Percentiles rank a stretch among this genome's conserved stretches.
phyloP scores from a whole-genome alignment of 441 rosid genomes.

The Populus tomentosa region DNA sequence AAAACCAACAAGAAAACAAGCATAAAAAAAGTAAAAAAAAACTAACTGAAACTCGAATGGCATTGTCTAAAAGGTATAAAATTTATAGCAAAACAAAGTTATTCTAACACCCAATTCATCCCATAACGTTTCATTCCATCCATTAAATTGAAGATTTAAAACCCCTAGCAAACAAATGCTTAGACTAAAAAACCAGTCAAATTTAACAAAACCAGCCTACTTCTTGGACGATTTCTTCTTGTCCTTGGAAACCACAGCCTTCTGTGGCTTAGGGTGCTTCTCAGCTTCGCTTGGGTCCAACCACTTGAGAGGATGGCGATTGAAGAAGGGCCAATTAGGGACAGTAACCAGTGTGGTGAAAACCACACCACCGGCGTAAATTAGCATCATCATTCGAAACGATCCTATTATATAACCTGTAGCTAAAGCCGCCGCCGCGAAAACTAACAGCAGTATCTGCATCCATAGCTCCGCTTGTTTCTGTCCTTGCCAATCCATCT shows the following conservation, averaged over 20 bases:
- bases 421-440: conserved; percentile 47
- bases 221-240: conserved; percentile 72
- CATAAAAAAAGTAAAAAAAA: neutral
- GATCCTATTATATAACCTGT: conserved; percentile 54
- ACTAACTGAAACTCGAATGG: neutral
- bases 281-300: conserved; percentile 75
- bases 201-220: conserved; percentile 20
- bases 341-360: conserved; percentile 64
- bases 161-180: neutral
- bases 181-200: neutral
- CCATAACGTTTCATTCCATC: neutral
- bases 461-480: conserved; percentile 86
- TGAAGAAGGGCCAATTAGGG: conserved; percentile 91
- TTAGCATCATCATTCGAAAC: conserved; percentile 65
- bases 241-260: conserved; percentile 35
- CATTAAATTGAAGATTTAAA: neutral
- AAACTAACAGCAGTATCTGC: conserved; percentile 75
- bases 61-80: conserved; percentile 7
- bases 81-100: neutral
- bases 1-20: neutral
- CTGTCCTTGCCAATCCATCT: conserved; percentile 99
- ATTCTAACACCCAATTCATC: neutral
- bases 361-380: conserved; percentile 70
- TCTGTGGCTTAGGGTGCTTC: conserved; percentile 77
- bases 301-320: conserved; percentile 78